Base-by-base conservation (phyloP, 768 basidiomycete genomes). In the Omphalotus guepiniiformis region DNA sequence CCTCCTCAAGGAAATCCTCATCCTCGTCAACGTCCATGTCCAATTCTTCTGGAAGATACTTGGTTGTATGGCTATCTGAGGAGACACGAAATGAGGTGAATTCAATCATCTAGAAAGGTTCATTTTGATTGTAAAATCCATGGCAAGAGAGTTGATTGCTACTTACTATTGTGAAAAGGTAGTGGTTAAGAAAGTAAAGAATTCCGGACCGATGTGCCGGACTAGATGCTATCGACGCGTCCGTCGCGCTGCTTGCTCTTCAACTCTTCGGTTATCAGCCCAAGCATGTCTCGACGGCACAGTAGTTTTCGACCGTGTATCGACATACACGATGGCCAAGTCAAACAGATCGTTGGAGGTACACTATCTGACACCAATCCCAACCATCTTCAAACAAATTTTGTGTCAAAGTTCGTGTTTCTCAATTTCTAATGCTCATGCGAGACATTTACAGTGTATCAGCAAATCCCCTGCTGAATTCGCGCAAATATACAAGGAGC, bases 291-390 rank as follows among this genome's bases (percentile, higher is more conserved):
- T n/a, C 26, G 16, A 19, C 34, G 46, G 21, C 44, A 26, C 23
- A 39, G 28, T 46, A 23, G 76, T 39, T 95, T 96, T 70, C 76
- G 86, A 47, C 96, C 96, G 16, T 99, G 96, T 63, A 97, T 99
- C 57, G 96, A 99, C 66, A 78, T 99, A 13, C 96, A 99, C 67
- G 78, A 85, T 50, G 96, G 96, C 4, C 76, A 92, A 58, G 96
- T 99, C 49, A 98, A 98, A 68, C 96, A 99, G 68, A 97, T 99
- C 46, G 90, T 99, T 12, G 96, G 96, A 35, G 92, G 94, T 3
- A 94, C 93, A 3, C 75, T 99, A 25, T 88, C 87, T 16, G 86
- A 91, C 42, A 56, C 64, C 19, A 62, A 77, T 27, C 79, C 86
- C 6, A 67, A 73, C 19, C 62, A 61, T 32, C 73, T 96, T 54